Base-by-base conservation (phyloP, 2,329 filamentous ascomycete species). In the Saccharata proteae region DNA sequence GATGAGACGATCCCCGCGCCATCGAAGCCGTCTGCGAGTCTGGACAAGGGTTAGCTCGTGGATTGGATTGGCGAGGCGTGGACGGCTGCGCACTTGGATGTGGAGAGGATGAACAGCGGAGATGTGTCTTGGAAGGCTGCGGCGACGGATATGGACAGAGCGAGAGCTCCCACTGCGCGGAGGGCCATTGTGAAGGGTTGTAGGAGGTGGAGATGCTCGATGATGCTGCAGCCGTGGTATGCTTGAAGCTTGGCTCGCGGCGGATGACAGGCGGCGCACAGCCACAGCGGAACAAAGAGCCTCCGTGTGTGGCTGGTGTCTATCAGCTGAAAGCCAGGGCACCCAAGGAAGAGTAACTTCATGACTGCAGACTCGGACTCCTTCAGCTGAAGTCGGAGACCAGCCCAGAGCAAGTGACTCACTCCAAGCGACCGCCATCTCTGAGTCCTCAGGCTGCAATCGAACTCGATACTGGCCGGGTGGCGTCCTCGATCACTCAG, bases 101-200 rank as follows among this genome's bases (percentile, higher is more conserved):
- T 88, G 18, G 88, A 94, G 55, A 92, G 78, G 43, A 94, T 62
- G 52, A 93, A 71, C 57, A 93, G 90, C 12, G 90, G 88, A 33
- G 83, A 86, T 2, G 86, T 84, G 57, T 93, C 79, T 40, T 73
- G 75, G 55, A 93, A 90, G 16, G 83, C 86, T 39, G 74, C 62
- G 26, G 68, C 74, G 15, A 24, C 28, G 15, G 33, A 35, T 67
- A 65, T 38, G 70, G 66, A 43, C 36, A 69, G 54, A 46, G 64
- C 60, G 34, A 69, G 49, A 38, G 63, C 57, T 45, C 59, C 54
- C 28, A 65, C 43, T 37, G 49, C 52, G 50, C 58, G 52, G 57
- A 67, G 65, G 30, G 45, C 60, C 52, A 55, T 56, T 43, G 37
- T 48, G 40, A 23, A 21, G 18, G 28, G 27, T 35, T 37, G 40